A percentile compares a stretch with the other conserved stretches of the same genome.
Conservation (phyloP, 164 flowering plant genomes). For the Saururus chinensis region DNA sequence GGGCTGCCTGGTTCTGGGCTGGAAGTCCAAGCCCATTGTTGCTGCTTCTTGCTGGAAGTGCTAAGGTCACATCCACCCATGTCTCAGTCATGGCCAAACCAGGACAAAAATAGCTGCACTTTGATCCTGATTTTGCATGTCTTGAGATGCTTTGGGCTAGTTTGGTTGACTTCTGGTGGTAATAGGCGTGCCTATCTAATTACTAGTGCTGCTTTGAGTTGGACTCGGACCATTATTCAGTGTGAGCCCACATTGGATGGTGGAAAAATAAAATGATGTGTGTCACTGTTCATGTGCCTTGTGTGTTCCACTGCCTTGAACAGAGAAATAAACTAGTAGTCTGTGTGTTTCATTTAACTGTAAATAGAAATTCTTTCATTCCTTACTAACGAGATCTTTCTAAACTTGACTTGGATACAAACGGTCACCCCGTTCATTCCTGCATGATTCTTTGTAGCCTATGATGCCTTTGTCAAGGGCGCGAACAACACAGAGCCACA, state of each 20-base stretch:
- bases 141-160: neutral
- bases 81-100: neutral
- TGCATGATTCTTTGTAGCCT: too few relatives aligned
- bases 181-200: too few relatives aligned
- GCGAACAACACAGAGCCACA: too few relatives aligned
- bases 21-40: constrained; percentile 52
- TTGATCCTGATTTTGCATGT: neutral
- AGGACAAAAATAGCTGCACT: neutral
- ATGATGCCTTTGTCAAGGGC: too few relatives aligned
- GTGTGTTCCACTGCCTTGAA: neutral
- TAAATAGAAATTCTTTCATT: constrained; percentile 4
- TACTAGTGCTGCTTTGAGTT: neutral
- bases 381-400: neutral
- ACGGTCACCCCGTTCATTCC: too few relatives aligned
- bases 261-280: neutral
- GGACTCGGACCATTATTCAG: neutral
- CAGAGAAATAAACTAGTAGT: constrained; percentile 3
- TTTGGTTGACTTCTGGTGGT: too few relatives aligned
- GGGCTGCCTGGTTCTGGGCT: constrained; percentile 57
- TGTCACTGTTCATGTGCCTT: neutral
- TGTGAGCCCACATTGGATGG: neutral
- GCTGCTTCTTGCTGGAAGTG: constrained; percentile 66
- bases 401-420: too few relatives aligned
- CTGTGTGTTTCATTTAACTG: neutral
- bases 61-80: constrained; percentile 11